phyloP scores from a whole-genome alignment of 2,329 filamentous ascomycete species.

The Calonectria naviculata region DNA sequence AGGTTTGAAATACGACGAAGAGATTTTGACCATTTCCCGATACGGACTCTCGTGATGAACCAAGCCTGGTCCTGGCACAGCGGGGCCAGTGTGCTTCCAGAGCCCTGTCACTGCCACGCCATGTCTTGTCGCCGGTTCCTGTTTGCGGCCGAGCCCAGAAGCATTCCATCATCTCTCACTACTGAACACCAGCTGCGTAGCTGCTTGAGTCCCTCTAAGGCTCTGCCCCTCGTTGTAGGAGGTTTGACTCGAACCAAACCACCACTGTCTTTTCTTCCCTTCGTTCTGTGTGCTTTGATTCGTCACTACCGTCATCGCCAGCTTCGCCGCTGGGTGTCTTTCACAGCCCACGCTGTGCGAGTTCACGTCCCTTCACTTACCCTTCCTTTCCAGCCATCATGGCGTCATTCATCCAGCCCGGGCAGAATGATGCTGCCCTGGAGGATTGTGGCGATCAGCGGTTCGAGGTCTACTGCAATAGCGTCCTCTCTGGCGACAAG shows the following conservation, averaged over 20 bases:
- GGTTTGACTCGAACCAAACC: background rate
- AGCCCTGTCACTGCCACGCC: slow-evolving; percentile 1
- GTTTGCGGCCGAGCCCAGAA: background rate
- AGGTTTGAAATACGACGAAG: background rate
- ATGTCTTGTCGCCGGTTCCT: slow-evolving; percentile 2
- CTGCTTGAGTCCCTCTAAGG: background rate
- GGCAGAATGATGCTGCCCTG: slow-evolving; percentile 6
- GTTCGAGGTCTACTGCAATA: slow-evolving; percentile 21
- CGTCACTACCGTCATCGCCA: background rate
- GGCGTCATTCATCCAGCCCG: slow-evolving; percentile 24
- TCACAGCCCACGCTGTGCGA: slow-evolving; percentile 8
- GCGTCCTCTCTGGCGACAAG: background rate
- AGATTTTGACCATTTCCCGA: background rate
- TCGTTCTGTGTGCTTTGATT: background rate
- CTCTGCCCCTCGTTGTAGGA: background rate
- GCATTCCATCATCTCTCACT: slow-evolving; percentile 3
- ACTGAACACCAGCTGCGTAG: background rate
- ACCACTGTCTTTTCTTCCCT: background rate
- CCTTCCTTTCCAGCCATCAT: background rate
- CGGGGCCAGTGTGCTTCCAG: background rate
- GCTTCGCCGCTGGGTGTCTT: background rate
- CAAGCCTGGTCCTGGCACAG: background rate
- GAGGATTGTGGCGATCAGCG: slow-evolving; percentile 2
- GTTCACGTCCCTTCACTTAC: slow-evolving; percentile 6
- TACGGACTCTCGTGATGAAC: background rate